phyloP scores from a whole-genome alignment of 805 yeast genomes.

The Teunomyces atbi region DNA sequence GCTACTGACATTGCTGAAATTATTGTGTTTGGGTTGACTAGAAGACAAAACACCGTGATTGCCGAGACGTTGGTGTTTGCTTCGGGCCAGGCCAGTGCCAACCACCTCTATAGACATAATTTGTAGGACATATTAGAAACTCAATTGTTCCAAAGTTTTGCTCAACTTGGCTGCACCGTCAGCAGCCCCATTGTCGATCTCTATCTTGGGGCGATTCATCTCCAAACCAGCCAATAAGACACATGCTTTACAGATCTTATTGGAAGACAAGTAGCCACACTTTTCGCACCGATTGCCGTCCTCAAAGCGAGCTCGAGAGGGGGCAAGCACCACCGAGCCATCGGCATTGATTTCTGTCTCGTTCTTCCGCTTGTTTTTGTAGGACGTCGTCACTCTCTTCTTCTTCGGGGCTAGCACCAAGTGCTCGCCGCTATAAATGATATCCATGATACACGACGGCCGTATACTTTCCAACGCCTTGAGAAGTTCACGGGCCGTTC shows the following conservation, averaged over 20 bases:
- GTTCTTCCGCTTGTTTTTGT: constrained; percentile 25
- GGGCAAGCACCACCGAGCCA: constrained; percentile 55
- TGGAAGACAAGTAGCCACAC: constrained; percentile 91
- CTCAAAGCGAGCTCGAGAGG: constrained; percentile 27
- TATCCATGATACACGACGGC: constrained; percentile 91
- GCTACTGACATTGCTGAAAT: constrained; percentile 77
- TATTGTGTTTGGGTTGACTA: constrained; percentile 63
- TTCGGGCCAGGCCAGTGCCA: constrained; percentile 78
- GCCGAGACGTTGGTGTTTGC: constrained; percentile 85
- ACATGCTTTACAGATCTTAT: constrained; percentile 91
- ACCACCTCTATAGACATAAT: constrained; percentile 47
- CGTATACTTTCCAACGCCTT: constrained; percentile 87
- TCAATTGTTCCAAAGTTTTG: constrained; percentile 60
- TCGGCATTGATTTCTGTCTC: constrained; percentile 58
- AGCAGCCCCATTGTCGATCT: constrained; percentile 51
- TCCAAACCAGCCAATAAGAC: constrained; percentile 82
- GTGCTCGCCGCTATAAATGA: constrained; percentile 90
- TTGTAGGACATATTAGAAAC: constrained; percentile 34
- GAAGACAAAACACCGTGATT: constrained; percentile 69
- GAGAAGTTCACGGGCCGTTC: constrained; percentile 91
- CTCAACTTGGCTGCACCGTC: constrained; percentile 66
- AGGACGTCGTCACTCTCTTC: constrained; percentile 37
- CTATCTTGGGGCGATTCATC: constrained; percentile 63
- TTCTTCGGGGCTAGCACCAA: constrained; percentile 63
- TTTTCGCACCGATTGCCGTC: constrained; percentile 79